Conservation (phyloP, 495 filamentous ascomycete species). For the Clohesyomyces aquaticus region DNA sequence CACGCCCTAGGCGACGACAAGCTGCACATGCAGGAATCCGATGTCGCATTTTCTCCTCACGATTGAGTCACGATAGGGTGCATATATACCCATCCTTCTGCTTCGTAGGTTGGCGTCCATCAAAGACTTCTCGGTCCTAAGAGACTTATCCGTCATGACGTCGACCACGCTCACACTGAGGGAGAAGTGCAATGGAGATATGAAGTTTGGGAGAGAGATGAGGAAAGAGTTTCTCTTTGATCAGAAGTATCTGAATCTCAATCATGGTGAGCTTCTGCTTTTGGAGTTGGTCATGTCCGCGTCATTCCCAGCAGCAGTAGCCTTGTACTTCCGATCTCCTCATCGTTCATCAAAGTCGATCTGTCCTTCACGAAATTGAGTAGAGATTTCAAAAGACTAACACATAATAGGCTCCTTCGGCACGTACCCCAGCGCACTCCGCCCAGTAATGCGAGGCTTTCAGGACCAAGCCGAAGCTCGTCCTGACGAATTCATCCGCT, state of each 20-base stretch:
- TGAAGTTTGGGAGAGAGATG: slow-evolving; percentile 62
- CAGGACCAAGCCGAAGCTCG: slow-evolving; percentile 63
- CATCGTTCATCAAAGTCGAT: too few relatives aligned
- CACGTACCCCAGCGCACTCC: slow-evolving; percentile 66
- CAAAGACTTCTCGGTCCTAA: not conserved
- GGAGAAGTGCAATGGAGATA: not conserved
- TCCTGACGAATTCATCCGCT: slow-evolving; percentile 76
- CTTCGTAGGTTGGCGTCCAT: not conserved
- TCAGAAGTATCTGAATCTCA: slow-evolving; percentile 70
- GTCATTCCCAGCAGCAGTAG: not conserved
- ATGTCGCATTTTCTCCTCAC: not conserved
- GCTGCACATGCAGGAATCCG: not conserved
- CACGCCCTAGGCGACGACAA: slow-evolving; percentile 1
- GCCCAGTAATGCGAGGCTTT: slow-evolving; percentile 58
- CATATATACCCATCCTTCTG: not conserved
- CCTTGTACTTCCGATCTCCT: not conserved
- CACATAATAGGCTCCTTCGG: slow-evolving; percentile 88
- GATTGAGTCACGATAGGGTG: slow-evolving; percentile 6
- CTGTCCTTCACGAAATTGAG: too few relatives aligned
- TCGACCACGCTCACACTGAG: slow-evolving; percentile 3
- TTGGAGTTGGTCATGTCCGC: not conserved
- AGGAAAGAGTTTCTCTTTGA: slow-evolving; percentile 73
- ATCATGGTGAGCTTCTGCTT: slow-evolving; percentile 66
- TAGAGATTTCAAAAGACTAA: too few relatives aligned
- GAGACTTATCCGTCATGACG: slow-evolving; percentile 1